phyloP scores from a whole-genome alignment of 192 early-diverging fungal genomes.

The Anaeromyces robustus region DNA sequence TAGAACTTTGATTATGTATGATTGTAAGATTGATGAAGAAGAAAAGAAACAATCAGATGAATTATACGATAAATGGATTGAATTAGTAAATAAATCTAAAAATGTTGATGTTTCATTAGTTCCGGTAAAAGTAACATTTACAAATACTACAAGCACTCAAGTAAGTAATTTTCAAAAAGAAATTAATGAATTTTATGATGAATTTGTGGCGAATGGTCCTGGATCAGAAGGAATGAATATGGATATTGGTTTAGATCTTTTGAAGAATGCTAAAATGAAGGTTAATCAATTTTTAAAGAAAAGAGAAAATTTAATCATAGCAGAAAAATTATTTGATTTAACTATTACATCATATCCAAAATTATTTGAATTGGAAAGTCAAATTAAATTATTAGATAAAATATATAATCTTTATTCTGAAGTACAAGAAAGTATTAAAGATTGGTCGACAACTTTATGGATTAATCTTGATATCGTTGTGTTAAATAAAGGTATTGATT shows the following conservation, averaged over 20 bases:
- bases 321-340: slow-evolving; percentile 42
- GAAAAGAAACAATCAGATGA: slow-evolving; percentile 20
- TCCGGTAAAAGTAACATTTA: slow-evolving; percentile 43
- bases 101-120: slow-evolving; percentile 31
- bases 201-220: slow-evolving; percentile 32
- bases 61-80: slow-evolving; percentile 26
- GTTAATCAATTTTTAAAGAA: slow-evolving; percentile 18
- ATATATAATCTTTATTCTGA: slow-evolving; percentile 41
- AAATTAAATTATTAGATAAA: slow-evolving; percentile 15
- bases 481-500: slow-evolving; percentile 39
- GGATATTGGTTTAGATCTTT: slow-evolving; percentile 26
- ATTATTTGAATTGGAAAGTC: slow-evolving; percentile 33
- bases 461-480: slow-evolving; percentile 38
- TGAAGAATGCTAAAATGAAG: slow-evolving; percentile 29
- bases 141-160: slow-evolving; percentile 31
- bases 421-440: slow-evolving; percentile 33
- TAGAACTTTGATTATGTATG: slow-evolving; percentile 32
- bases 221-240: slow-evolving; percentile 31
- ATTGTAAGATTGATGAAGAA: slow-evolving; percentile 18
- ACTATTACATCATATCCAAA: slow-evolving; percentile 44
- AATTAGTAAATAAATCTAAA: slow-evolving; percentile 24
- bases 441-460: slow-evolving; percentile 48
- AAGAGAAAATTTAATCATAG: slow-evolving; percentile 31
- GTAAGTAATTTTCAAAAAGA: slow-evolving; percentile 29
- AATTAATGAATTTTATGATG: slow-evolving; percentile 31